Conservation (phyloP, 1,284 basidiomycete species). For the Caloboletus inedulis region DNA sequence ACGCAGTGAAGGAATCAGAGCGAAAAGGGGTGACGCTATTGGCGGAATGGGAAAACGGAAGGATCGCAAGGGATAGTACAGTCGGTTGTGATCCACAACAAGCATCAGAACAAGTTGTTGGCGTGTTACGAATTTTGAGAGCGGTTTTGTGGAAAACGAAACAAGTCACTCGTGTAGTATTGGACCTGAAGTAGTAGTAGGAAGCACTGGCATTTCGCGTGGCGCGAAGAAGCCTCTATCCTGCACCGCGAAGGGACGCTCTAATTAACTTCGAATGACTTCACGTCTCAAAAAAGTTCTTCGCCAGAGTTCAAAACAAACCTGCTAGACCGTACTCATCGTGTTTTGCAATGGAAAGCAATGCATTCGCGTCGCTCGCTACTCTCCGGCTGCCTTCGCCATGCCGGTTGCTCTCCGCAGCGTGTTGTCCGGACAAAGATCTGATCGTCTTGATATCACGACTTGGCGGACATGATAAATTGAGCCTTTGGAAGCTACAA, state of each 20-base stretch:
- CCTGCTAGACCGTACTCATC: not conserved
- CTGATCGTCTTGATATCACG: slow-evolving; percentile 64
- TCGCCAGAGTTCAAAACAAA: slow-evolving; percentile 3
- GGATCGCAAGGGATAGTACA: slow-evolving; percentile 39
- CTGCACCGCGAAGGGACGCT: slow-evolving; percentile 20
- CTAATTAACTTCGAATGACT: slow-evolving; percentile 21
- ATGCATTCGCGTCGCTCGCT: slow-evolving; percentile 57
- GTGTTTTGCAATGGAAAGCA: slow-evolving; percentile 38
- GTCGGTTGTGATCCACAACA: not conserved
- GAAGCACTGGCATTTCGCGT: slow-evolving; percentile 28
- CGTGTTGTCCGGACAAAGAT: slow-evolving; percentile 85
- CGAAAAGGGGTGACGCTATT: slow-evolving; percentile 47
- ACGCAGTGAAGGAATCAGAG: slow-evolving; percentile 42
- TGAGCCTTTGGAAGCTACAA: slow-evolving; percentile 77
- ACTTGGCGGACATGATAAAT: slow-evolving; percentile 59
- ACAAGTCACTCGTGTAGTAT: not conserved
- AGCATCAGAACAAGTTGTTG: not conserved
- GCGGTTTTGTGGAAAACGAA: not conserved
- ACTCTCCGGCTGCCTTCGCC: slow-evolving; percentile 52
- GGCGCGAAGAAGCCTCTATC: slow-evolving; percentile 19
- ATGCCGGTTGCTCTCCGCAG: slow-evolving; percentile 54
- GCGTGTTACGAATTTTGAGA: not conserved
- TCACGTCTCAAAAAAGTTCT: slow-evolving; percentile 11
- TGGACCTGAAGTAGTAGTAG: slow-evolving; percentile 6
- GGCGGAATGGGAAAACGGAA: slow-evolving; percentile 50